Conservation (phyloP, 306 rosid genomes). For the Mimosa bimucronata region DNA sequence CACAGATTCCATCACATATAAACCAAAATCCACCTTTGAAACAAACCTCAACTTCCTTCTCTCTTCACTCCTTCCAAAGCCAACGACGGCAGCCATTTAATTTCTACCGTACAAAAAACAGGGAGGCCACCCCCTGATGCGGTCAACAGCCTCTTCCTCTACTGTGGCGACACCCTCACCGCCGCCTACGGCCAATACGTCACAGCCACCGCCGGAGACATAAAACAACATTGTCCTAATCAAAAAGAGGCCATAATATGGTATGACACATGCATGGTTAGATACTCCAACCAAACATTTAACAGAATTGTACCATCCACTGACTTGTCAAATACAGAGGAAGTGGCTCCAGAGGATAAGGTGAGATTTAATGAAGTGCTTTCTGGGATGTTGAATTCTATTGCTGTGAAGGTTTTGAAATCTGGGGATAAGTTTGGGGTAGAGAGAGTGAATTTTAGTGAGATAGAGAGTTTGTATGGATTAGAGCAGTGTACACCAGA, state of each 20-base stretch:
- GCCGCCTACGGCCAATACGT: constrained; percentile 27
- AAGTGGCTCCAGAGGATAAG: too few species aligned
- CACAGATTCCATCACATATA: too few species aligned
- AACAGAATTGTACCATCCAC: too few species aligned
- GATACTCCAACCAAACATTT: too few species aligned
- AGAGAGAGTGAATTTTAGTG: constrained; percentile 41
- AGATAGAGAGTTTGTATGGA: constrained; percentile 21
- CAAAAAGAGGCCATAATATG: too few species aligned
- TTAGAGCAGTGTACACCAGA: constrained; percentile 44
- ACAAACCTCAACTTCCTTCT: constrained; percentile 41
- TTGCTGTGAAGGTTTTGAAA: too few species aligned
- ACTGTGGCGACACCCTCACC: constrained; percentile 30
- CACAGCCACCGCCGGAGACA: not conserved
- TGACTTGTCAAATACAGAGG: too few species aligned
- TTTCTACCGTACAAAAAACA: constrained; percentile 8
- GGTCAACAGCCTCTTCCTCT: constrained; percentile 36
- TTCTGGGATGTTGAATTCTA: too few species aligned
- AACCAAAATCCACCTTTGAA: constrained; percentile 37
- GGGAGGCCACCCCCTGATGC: not conserved
- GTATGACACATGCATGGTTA: too few species aligned
- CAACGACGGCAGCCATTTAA: constrained; percentile 14
- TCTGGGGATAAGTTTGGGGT: constrained; percentile 57
- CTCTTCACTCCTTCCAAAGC: constrained; percentile 39
- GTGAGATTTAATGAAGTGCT: too few species aligned
- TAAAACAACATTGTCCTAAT: constrained; percentile 27